Evolutionary conservation across 169 alveolate species (phyloP), one percentile per base, ranked within the genome.

Genomic region (Plasmodium yoelii): DNA sequence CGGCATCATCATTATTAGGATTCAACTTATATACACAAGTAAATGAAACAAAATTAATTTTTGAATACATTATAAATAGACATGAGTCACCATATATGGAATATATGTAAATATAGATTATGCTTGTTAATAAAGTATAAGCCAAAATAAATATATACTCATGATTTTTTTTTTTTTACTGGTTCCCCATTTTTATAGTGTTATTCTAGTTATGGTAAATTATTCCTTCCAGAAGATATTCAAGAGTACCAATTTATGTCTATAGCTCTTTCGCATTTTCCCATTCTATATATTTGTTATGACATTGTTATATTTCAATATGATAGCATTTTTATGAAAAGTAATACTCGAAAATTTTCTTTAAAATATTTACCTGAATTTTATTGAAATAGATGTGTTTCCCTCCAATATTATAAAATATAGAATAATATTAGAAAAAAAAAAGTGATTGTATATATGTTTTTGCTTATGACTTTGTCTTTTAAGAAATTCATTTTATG

Each of bases 181-280:
- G 1, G 34, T 47, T n/a, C 64, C 26, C 64, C 39, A 12, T 42
- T 42, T 51, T 56, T 63, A 15, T 61, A 80, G 90, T 80, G 90
- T 49, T 80, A 80, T 60, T 71, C 65, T 65, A 80, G 68, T 47
- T 80, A 53, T 65, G 71, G 68, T 15, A 80, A 80, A 49, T 44
- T 80, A 53, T 80, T 80, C 72, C 44, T 80, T 26, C 68, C 90
- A 15, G 90, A 65, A 15, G 73, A 80, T 51, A 65, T 80, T 44
- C 90, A 80, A 65, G 90, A 80, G 53, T 80, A 80, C 34, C 90
- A 80, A 19, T 80, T 65, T 42, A 80, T 80, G 90, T 80, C 90
- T 10, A 39, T 80, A 34, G 90, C 90, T 49, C 80, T 80, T 65
- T 80, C 90, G 69, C 90, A 80, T 59, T 59, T 80, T 10, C 90